Evolutionary conservation across 2,329 filamentous ascomycete genomes (phyloP).

Genomic region (Salinomyces thailandicus): DNA sequence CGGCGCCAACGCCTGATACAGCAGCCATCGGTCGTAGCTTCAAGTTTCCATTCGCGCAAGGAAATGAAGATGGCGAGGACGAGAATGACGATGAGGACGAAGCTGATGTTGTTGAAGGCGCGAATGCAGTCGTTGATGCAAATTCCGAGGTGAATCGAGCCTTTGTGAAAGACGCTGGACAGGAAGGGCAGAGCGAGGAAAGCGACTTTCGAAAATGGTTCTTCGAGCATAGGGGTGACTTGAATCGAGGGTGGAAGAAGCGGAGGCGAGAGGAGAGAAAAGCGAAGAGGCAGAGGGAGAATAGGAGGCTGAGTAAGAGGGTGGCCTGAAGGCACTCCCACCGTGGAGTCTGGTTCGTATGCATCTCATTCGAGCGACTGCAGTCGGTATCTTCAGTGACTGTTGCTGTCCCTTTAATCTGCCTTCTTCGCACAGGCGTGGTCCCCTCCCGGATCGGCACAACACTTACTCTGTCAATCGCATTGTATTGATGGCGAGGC

Average conservation of each 20-base stretch:
- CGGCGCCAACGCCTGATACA: slow-evolving; percentile 90
- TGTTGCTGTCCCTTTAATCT: not conserved
- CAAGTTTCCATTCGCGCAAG: slow-evolving; percentile 39
- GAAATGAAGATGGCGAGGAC: slow-evolving; percentile 39
- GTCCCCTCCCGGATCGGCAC: not conserved
- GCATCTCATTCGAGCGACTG: not conserved
- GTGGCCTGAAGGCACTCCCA: slow-evolving; percentile 8
- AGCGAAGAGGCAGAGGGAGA: slow-evolving; percentile 49
- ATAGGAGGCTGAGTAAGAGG: slow-evolving; percentile 39
- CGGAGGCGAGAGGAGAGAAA: slow-evolving; percentile 50
- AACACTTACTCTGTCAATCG: not conserved
- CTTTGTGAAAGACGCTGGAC: not conserved
- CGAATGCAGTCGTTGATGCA: not conserved
- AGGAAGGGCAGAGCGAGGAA: slow-evolving; percentile 28
- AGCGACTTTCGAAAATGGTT: slow-evolving; percentile 54
- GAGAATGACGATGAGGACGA: slow-evolving; percentile 24
- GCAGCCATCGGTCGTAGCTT: slow-evolving; percentile 61
- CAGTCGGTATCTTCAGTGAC: not conserved
- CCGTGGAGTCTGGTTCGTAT: not conserved
- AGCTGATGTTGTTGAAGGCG: slow-evolving; percentile 5
- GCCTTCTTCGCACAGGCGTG: too few relatives aligned
- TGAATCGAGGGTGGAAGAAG: slow-evolving; percentile 44
- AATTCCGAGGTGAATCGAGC: not conserved
- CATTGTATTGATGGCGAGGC: not conserved
- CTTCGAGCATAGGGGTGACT: slow-evolving; percentile 41